These are phyloP conservation scores for Pyricularia sp. DNA, from an alignment of 2,329 filamentous ascomycete genomes.

Conservation along the genomic window DNA sequence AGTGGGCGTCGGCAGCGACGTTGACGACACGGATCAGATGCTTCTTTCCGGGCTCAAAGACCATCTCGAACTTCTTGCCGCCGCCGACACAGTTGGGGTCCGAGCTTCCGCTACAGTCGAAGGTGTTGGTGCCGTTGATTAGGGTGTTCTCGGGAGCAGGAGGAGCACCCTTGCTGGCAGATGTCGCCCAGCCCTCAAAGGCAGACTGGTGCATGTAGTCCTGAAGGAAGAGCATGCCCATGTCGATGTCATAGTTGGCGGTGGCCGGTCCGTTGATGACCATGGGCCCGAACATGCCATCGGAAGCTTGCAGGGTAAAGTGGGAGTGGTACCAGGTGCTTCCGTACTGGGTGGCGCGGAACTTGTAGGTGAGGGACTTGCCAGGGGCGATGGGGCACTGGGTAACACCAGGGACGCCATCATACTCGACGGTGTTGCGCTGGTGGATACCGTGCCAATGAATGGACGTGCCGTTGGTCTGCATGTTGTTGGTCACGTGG, in stretches of 20 bases:
- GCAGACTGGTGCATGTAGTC: not conserved
- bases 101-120: not conserved
- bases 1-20: slow-evolving; percentile 19
- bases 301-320: slow-evolving; percentile 24
- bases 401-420: slow-evolving; percentile 23
- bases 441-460: slow-evolving; percentile 27
- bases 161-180: not conserved
- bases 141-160: not conserved
- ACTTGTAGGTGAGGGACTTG: slow-evolving; percentile 24
- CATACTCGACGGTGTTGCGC: slow-evolving; percentile 19
- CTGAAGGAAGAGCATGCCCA: not conserved
- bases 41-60: slow-evolving; percentile 14
- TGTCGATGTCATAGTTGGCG: slow-evolving; percentile 4
- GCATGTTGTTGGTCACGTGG: slow-evolving; percentile 47
- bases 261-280: slow-evolving; percentile 21
- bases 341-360: slow-evolving; percentile 24
- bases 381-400: slow-evolving; percentile 47
- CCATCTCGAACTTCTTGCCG: slow-evolving; percentile 3
- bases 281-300: slow-evolving; percentile 38
- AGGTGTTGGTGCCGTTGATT: slow-evolving; percentile 6
- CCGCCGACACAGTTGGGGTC: not conserved
- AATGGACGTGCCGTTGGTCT: slow-evolving; percentile 19
- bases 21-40: slow-evolving; percentile 24
- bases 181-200: not conserved
- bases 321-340: slow-evolving; percentile 29